Conservation (phyloP, 495 filamentous ascomycete species). For the Aspergillus diversus region DNA sequence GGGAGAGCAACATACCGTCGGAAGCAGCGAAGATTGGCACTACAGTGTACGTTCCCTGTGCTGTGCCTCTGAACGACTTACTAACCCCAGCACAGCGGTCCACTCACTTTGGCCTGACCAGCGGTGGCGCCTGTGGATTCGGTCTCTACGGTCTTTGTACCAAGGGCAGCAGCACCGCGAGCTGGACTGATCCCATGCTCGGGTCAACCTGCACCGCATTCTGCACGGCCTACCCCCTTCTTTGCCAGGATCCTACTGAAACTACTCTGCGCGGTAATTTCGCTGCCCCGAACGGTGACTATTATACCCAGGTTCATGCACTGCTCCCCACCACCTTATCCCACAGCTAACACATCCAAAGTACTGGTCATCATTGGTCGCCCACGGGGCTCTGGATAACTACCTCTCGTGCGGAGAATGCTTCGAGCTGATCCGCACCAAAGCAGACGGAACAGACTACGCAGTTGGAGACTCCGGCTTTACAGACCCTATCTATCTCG, state of each 20-base stretch:
- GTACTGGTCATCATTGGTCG: neutral
- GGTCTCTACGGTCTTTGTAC: neutral
- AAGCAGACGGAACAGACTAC: neutral
- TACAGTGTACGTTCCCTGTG: neutral
- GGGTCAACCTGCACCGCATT: neutral
- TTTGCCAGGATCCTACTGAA: neutral
- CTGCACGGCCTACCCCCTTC: neutral
- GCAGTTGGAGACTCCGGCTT: neutral
- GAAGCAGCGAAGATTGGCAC: neutral
- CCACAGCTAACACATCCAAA: neutral
- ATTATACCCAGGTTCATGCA: neutral
- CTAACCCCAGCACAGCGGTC: neutral
- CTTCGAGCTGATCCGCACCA: neutral
- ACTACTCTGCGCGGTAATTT: neutral
- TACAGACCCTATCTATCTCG: neutral
- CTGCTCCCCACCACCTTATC: neutral
- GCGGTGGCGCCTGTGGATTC: neutral
- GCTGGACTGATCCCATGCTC: slow-evolving; percentile 1
- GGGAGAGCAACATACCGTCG: neutral
- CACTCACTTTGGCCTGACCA: neutral
- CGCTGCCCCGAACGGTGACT: neutral
- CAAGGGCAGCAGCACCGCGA: neutral
- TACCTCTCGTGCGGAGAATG: neutral
- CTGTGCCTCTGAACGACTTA: neutral
- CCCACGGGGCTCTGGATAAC: neutral